These are phyloP conservation scores for Eucalyptus virginea DNA, from an alignment of 345 rosid genomes.

Conservation along the genomic window DNA sequence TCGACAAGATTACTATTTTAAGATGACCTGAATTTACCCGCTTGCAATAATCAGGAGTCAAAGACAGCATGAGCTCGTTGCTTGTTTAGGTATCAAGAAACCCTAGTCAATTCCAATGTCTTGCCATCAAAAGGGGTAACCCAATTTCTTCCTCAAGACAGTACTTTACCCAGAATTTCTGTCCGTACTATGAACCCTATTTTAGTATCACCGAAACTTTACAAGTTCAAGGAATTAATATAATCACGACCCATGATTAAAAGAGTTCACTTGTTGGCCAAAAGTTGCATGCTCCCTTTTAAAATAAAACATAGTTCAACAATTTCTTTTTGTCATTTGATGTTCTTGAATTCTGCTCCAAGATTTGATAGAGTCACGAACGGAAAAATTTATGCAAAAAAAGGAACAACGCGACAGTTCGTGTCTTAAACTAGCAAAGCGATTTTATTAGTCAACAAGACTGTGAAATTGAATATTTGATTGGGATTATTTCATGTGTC, in stretches of 20 bases:
- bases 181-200: neutral
- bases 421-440: neutral
- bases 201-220: neutral
- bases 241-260: neutral
- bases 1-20: neutral
- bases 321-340: neutral
- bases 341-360: neutral
- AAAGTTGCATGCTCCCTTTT: neutral
- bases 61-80: neutral
- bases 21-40: neutral
- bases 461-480: neutral
- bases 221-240: neutral
- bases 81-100: neutral
- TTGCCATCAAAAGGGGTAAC: neutral
- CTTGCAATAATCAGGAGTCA: neutral
- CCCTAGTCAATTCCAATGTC: neutral
- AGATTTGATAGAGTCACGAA: neutral
- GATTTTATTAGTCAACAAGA: neutral
- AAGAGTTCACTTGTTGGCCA: neutral
- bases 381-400: neutral
- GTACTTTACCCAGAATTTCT: neutral
- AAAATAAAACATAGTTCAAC: neutral
- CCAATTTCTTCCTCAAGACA: neutral
- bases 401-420: neutral
- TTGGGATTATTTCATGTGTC: neutral